Percentiles rank a stretch among this genome's conserved stretches.
Conservation (phyloP, 306 rosid species). For the Corylus avellana region DNA sequence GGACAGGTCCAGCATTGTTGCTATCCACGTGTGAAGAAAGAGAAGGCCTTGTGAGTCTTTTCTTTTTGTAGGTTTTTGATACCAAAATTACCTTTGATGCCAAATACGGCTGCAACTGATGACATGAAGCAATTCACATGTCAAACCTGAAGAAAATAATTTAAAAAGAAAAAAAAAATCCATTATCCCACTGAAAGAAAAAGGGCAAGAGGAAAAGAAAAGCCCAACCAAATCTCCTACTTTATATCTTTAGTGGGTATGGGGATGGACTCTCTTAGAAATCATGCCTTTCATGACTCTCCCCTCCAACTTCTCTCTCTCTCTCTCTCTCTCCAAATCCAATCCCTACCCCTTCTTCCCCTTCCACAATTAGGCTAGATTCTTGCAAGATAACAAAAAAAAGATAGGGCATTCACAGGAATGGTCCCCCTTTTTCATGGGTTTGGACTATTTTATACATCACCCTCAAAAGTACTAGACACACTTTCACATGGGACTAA, state of each 20-base stretch:
- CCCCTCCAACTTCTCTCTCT: not conserved
- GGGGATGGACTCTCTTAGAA: conserved; percentile 41
- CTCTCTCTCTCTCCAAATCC: not conserved
- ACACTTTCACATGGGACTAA: conserved; percentile 50
- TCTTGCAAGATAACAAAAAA: conserved; percentile 52
- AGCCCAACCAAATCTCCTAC: conserved; percentile 31
- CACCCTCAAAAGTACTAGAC: conserved; percentile 34
- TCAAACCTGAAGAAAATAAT: not conserved
- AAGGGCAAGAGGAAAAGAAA: conserved; percentile 26
- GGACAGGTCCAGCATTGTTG: conserved; percentile 2
- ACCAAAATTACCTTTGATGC: not conserved
- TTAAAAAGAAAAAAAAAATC: not conserved
- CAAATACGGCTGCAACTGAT: not conserved
- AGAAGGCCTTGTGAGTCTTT: conserved; percentile 33
- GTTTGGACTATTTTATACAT: conserved; percentile 30
- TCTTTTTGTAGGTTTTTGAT: conserved; percentile 27
- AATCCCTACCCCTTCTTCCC: conserved; percentile 18
- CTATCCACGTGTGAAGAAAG: conserved; percentile 38
- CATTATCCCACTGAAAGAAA: conserved; percentile 32
- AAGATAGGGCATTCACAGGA: conserved; percentile 44
- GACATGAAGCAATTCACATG: not conserved
- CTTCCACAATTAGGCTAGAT: conserved; percentile 35
- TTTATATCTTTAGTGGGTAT: conserved; percentile 40
- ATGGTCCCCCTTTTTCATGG: conserved; percentile 41
- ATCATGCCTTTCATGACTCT: conserved; percentile 47